These are phyloP conservation scores for Thelephora ganbajun DNA, from an alignment of 768 basidiomycete species.

Conservation along the genomic window DNA sequence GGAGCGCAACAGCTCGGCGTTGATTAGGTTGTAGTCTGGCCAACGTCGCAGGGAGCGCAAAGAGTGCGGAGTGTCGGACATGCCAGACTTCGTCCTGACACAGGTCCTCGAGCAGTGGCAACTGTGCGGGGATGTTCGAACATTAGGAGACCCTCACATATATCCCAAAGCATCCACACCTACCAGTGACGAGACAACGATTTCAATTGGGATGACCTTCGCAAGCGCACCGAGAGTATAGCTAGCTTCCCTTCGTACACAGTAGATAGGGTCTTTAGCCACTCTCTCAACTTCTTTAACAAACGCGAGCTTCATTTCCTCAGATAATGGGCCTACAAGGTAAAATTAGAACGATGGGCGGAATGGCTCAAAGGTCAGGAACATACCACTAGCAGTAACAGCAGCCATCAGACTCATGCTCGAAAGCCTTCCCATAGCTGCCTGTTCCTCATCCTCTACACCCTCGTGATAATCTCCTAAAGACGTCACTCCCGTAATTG, in stretches of 20 bases:
- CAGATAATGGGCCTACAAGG: constrained; percentile 35
- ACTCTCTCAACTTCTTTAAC: constrained; percentile 65
- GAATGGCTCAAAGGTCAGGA: constrained; percentile 4
- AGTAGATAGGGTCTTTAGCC: constrained; percentile 49
- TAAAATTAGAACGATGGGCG: not conserved
- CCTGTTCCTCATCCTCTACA: constrained; percentile 45
- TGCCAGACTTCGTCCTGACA: constrained; percentile 60
- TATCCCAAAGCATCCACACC: constrained; percentile 9
- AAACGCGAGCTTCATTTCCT: constrained; percentile 46
- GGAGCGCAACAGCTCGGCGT: constrained; percentile 51
- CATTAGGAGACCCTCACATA: not conserved
- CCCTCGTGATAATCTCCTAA: constrained; percentile 17
- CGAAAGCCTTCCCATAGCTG: constrained; percentile 71
- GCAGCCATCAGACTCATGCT: constrained; percentile 92
- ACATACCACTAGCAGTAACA: constrained; percentile 63
- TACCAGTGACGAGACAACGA: constrained; percentile 52
- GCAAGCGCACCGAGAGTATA: constrained; percentile 82
- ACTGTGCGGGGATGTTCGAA: constrained; percentile 25
- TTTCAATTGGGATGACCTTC: constrained; percentile 70
- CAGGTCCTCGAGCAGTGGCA: constrained; percentile 66
- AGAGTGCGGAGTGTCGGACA: constrained; percentile 79
- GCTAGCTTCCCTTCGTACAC: constrained; percentile 76
- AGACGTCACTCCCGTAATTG: too few relatives aligned
- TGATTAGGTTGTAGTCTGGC: constrained; percentile 43
- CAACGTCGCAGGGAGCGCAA: constrained; percentile 72